A percentile compares a stretch with the other conserved stretches of the same genome.
These are phyloP conservation scores for Sarocladiaceae sp. DNA, from an alignment of 2,329 filamentous ascomycete species.

Conservation along the genomic window DNA sequence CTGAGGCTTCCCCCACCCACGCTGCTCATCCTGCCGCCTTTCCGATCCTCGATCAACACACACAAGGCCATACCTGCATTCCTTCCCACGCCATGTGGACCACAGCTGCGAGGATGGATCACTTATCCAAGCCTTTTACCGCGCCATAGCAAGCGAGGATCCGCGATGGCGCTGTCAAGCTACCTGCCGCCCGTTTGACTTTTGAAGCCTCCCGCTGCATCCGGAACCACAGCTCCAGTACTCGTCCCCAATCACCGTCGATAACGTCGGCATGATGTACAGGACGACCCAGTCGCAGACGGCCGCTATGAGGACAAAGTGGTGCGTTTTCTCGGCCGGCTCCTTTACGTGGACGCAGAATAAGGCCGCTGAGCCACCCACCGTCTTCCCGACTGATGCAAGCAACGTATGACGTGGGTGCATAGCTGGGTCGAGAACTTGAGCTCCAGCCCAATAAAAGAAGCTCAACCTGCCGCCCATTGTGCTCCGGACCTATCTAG, in stretches of 20 bases:
- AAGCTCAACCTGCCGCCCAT: not conserved
- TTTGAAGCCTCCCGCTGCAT: slow-evolving; percentile 4
- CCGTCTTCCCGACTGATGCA: not conserved
- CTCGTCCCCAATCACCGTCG: not conserved
- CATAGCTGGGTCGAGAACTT: not conserved
- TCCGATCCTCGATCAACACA: not conserved
- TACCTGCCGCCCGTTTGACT: not conserved
- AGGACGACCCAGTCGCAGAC: not conserved
- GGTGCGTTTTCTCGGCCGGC: slow-evolving; percentile 4
- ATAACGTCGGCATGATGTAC: not conserved
- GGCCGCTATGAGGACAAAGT: not conserved
- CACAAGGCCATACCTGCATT: not conserved
- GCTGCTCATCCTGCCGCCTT: not conserved
- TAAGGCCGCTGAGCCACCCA: too few species aligned
- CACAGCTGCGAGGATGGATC: not conserved
- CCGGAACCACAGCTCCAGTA: slow-evolving; percentile 4
- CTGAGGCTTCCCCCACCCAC: not conserved
- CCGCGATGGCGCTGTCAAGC: not conserved
- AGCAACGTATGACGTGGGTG: slow-evolving; percentile 5
- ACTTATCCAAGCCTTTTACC: not conserved
- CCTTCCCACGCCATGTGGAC: not conserved
- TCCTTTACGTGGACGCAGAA: too few species aligned
- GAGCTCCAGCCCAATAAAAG: not conserved
- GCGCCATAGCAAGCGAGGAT: too few species aligned
- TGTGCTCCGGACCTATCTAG: too few species aligned